Conservation (phyloP, 2,329 filamentous ascomycete species). For the Aspergillus fumigatus region DNA sequence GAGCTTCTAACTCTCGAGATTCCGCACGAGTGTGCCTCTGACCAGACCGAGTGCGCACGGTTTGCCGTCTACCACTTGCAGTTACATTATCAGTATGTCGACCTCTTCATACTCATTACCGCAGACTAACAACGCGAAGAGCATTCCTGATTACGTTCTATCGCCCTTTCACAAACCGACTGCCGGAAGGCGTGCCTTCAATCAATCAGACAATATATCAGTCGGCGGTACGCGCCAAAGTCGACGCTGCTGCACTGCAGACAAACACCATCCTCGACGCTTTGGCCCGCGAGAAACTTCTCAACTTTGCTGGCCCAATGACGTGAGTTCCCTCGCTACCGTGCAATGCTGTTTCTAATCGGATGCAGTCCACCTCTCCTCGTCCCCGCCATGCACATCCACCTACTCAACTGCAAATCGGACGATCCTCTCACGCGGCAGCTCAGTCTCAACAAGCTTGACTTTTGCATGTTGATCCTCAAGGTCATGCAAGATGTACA, state of each 20-base stretch:
- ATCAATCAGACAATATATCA: constrained; percentile 16
- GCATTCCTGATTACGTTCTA: constrained; percentile 27
- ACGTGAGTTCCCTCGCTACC: constrained; percentile 11
- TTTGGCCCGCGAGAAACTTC: constrained; percentile 20
- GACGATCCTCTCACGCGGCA: constrained; percentile 12
- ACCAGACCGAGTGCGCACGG: constrained; percentile 7
- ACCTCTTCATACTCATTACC: not conserved
- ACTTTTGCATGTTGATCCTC: constrained; percentile 20
- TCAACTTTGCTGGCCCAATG: constrained; percentile 20
- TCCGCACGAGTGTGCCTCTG: constrained; percentile 13
- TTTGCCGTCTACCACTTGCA: constrained; percentile 25
- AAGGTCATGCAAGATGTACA: constrained; percentile 20
- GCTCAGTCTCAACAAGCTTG: constrained; percentile 17
- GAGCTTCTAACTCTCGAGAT: constrained; percentile 14
- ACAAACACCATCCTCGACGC: constrained; percentile 25
- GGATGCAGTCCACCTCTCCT: constrained; percentile 10
- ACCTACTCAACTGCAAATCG: constrained; percentile 23
- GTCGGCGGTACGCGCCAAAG: constrained; percentile 16
- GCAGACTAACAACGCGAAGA: constrained; percentile 11
- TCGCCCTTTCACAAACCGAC: constrained; percentile 20
- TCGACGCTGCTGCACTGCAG: constrained; percentile 22
- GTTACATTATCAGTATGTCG: constrained; percentile 25
- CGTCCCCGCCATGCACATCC: constrained; percentile 23
- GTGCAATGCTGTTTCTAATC: not conserved
- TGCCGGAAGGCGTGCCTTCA: constrained; percentile 14